A percentile compares a stretch with the other conserved stretches of the same genome.
Conservation (phyloP, 2,329 filamentous ascomycete species). For the Rhinocladiella mackenziei region DNA sequence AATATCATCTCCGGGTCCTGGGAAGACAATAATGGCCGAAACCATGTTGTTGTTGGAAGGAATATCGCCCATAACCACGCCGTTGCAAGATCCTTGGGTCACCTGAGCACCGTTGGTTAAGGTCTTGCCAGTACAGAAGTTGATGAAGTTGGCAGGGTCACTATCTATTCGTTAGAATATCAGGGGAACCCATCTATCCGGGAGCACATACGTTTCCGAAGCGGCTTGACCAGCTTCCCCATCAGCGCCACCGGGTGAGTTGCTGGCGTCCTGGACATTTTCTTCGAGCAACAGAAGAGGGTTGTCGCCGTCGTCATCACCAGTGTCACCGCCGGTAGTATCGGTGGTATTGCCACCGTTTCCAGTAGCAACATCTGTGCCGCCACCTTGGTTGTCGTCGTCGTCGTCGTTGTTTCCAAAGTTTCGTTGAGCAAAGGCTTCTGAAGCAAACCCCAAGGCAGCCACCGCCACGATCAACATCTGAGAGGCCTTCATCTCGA, state of each 20-base stretch:
- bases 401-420: conserved; percentile 26
- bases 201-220: conserved; percentile 22
- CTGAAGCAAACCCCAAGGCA: conserved; percentile 16
- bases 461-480: conserved; percentile 19
- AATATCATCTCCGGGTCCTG: conserved; percentile 42
- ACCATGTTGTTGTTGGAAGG: conserved; percentile 52
- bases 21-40: conserved; percentile 51
- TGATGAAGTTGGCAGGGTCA: conserved; percentile 55
- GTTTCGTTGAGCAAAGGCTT: conserved; percentile 18
- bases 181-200: background rate
- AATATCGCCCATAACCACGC: conserved; percentile 57
- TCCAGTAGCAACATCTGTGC: conserved; percentile 5
- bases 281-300: conserved; percentile 11
- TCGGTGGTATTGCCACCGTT: conserved; percentile 13
- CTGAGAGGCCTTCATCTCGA: conserved; percentile 24
- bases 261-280: conserved; percentile 25
- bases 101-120: conserved; percentile 54
- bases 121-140: conserved; percentile 54
- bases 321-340: conserved; percentile 12
- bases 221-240: conserved; percentile 18
- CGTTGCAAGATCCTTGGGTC: conserved; percentile 53
- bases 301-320: conserved; percentile 13
- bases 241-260: conserved; percentile 13
- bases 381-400: conserved; percentile 17
- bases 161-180: conserved; percentile 16